Evolutionary conservation across 1,139 yeast species (phyloP).

Genomic region (Hanseniaspora sp.): DNA sequence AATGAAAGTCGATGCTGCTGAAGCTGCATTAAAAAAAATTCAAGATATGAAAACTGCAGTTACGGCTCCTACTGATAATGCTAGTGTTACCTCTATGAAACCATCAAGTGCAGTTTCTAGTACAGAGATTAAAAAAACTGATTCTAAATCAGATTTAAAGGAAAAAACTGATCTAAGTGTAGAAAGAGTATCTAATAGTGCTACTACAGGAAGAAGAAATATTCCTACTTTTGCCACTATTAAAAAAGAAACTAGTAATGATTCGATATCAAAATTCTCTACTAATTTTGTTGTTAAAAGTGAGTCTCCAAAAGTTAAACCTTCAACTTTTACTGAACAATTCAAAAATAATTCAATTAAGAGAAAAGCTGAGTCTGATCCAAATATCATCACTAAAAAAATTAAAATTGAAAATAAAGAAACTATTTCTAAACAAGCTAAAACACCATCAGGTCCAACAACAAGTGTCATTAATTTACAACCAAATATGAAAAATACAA

Average conservation of each 20-base stretch:
- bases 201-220: background rate
- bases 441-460: constrained; percentile 4
- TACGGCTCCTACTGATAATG: background rate
- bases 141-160: background rate
- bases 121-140: background rate
- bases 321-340: background rate
- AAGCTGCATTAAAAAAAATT: background rate
- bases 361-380: background rate
- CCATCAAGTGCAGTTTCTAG: background rate
- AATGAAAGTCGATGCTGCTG: constrained; percentile 1
- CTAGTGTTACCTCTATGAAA: background rate
- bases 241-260: background rate
- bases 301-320: background rate
- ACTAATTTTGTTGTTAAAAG: background rate
- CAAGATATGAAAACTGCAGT: background rate
- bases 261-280: background rate
- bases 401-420: constrained; percentile 6
- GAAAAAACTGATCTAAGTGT: background rate
- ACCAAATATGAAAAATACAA: constrained; percentile 14
- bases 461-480: constrained; percentile 12
- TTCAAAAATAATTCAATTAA: background rate
- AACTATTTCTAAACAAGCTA: background rate
- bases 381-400: background rate
- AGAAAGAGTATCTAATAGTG: background rate
- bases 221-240: background rate